Evolutionary conservation across 2,329 filamentous ascomycete species (phyloP).

Genomic region (Pseudopyricularia javanii): DNA sequence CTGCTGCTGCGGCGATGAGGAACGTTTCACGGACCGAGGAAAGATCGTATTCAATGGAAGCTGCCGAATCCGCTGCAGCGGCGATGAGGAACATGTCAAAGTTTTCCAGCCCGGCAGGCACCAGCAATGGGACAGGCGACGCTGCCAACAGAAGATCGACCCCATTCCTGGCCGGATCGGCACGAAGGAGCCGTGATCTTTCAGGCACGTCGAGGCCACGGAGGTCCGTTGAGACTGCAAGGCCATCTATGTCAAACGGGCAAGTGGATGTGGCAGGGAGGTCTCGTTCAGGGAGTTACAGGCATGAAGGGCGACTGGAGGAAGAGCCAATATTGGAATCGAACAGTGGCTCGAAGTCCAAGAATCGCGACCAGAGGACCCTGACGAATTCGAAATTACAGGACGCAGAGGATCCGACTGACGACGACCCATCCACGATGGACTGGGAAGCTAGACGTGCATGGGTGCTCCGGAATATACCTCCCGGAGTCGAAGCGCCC

Average conservation of each 20-base stretch:
- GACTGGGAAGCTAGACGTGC: constrained; percentile 50
- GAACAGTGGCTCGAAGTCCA: neutral
- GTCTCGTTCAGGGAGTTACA: neutral
- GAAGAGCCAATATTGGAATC: neutral
- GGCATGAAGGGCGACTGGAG: neutral
- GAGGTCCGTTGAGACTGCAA: neutral
- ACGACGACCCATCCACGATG: constrained; percentile 22
- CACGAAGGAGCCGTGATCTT: neutral
- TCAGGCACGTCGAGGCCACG: neutral
- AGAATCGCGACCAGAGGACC: neutral
- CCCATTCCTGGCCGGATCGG: neutral
- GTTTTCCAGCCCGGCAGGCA: neutral
- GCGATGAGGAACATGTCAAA: neutral
- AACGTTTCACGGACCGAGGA: neutral
- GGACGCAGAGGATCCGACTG: constrained; percentile 15
- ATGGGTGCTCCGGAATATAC: constrained; percentile 62
- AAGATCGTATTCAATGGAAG: neutral
- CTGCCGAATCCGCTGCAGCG: neutral
- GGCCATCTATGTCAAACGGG: neutral
- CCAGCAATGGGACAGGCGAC: neutral
- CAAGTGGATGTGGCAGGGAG: neutral
- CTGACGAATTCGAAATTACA: neutral
- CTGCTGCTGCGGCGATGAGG: neutral
- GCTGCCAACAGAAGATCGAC: neutral
- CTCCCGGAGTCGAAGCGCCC: constrained; percentile 66